A percentile compares a stretch with the other conserved stretches of the same genome.
These are phyloP conservation scores for Myxozyma kluyveri DNA, from an alignment of 805 yeast genomes.

Conservation along the genomic window DNA sequence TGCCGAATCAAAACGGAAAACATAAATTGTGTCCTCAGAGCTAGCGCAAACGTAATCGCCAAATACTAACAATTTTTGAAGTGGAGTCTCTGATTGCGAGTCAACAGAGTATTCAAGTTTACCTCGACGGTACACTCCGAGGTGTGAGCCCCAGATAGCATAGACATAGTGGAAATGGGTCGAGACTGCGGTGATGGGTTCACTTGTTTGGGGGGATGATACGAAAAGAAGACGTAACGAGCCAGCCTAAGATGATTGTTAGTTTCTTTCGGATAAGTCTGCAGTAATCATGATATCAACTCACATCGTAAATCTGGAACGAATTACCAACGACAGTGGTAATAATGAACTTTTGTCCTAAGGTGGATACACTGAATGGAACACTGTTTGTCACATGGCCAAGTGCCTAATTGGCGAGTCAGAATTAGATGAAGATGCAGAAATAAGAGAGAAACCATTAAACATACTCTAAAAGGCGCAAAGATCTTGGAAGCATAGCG, in stretches of 20 bases:
- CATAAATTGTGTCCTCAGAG: constrained; percentile 47
- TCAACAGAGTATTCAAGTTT: constrained; percentile 48
- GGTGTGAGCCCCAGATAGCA: constrained; percentile 66
- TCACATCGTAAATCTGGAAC: constrained; percentile 85
- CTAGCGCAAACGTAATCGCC: constrained; percentile 74
- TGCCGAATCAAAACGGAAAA: constrained; percentile 47
- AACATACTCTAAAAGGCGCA: constrained; percentile 71
- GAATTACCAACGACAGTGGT: constrained; percentile 87
- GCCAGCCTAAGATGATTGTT: constrained; percentile 43
- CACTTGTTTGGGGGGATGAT: constrained; percentile 70
- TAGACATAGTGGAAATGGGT: constrained; percentile 83
- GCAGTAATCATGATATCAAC: constrained; percentile 17
- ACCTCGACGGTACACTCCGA: constrained; percentile 85
- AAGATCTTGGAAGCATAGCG: constrained; percentile 56
- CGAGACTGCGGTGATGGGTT: constrained; percentile 65
- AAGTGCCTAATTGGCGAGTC: constrained; percentile 40
- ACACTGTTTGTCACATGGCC: constrained; percentile 85
- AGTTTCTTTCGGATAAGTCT: no score
- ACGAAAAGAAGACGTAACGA: constrained; percentile 82
- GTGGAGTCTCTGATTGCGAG: constrained; percentile 40
- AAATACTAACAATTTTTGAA: constrained; percentile 53
- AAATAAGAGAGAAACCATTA: background rate
- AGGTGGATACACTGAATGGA: constrained; percentile 84
- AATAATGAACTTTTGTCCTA: constrained; percentile 82
- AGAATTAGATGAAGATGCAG: background rate